A percentile compares a stretch with the other conserved stretches of the same genome.
phyloP scores from a whole-genome alignment of 2,329 filamentous ascomycete species.

The Fusarium sp. region DNA sequence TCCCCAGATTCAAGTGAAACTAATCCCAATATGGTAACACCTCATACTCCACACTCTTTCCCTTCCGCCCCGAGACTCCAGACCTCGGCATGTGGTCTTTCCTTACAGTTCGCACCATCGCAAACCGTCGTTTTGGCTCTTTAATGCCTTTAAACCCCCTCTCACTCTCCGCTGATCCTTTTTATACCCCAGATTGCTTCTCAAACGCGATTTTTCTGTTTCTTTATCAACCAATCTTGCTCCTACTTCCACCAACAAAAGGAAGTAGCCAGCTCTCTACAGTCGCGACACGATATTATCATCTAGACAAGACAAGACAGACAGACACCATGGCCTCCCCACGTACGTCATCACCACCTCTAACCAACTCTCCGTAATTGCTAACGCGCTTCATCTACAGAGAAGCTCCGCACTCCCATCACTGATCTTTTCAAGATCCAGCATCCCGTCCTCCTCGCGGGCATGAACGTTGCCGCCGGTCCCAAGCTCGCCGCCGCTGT shows the following conservation, averaged over 20 bases:
- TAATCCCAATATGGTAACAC: slow-evolving; percentile 32
- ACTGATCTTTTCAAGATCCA: slow-evolving; percentile 99
- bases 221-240: slow-evolving; percentile 12
- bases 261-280: slow-evolving; percentile 29
- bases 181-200: slow-evolving; percentile 38
- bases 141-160: slow-evolving; percentile 26
- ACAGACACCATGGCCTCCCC: slow-evolving; percentile 77
- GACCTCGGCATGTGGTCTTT: slow-evolving; percentile 46
- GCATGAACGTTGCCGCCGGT: slow-evolving; percentile 99
- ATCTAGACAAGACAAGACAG: slow-evolving; percentile 15
- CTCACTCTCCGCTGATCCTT: slow-evolving; percentile 40
- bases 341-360: slow-evolving; percentile 70
- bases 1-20: slow-evolving; percentile 45
- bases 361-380: slow-evolving; percentile 7
- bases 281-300: slow-evolving; percentile 26
- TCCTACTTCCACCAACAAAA: slow-evolving; percentile 7
- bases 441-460: slow-evolving; percentile 93
- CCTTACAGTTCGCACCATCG: slow-evolving; percentile 9
- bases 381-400: slow-evolving; percentile 44
- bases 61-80: slow-evolving; percentile 32
- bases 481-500: slow-evolving; percentile 97
- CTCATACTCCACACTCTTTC: slow-evolving; percentile 26
- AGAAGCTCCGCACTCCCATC: slow-evolving; percentile 83
- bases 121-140: slow-evolving; percentile 20
- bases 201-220: neutral